Conservation (phyloP, 2,329 filamentous ascomycete genomes). For the Lachnellula cervina region DNA sequence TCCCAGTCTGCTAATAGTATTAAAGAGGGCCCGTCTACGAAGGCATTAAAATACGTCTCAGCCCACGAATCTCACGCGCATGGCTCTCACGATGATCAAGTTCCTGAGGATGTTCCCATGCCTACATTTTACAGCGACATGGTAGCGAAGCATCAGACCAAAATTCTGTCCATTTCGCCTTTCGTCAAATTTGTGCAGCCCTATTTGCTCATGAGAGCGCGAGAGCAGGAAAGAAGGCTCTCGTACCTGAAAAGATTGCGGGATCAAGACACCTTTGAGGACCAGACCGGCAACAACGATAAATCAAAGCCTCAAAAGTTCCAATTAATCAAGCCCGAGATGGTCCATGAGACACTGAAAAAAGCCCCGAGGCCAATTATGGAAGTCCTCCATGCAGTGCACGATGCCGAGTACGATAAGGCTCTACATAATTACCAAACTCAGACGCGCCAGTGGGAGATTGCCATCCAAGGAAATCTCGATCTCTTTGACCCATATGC, state of each 20-base stretch:
- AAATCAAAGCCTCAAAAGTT: constrained; percentile 68
- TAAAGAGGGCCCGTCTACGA: constrained; percentile 4
- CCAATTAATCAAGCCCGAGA: constrained; percentile 87
- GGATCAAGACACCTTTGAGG: constrained; percentile 64
- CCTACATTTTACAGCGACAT: constrained; percentile 94
- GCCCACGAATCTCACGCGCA: constrained; percentile 36
- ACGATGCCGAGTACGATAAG: constrained; percentile 95
- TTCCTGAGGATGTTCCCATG: constrained; percentile 75
- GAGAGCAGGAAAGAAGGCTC: constrained; percentile 82
- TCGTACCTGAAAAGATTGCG: constrained; percentile 76
- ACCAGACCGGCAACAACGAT: constrained; percentile 48
- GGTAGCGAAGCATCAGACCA: constrained; percentile 88
- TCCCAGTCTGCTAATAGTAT: constrained; percentile 6
- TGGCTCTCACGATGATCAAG: constrained; percentile 45
- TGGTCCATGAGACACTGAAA: constrained; percentile 81
- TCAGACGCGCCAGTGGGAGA: constrained; percentile 94
- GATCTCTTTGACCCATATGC: constrained; percentile 92
- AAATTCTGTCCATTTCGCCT: constrained; percentile 88
- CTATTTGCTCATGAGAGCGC: constrained; percentile 84
- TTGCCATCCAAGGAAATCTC: constrained; percentile 81
- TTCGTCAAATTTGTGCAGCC: constrained; percentile 95
- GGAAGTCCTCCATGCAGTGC: constrained; percentile 89
- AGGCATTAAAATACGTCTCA: constrained; percentile 26
- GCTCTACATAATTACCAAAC: constrained; percentile 90
- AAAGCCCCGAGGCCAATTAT: constrained; percentile 81